Base-by-base conservation (phyloP, 73 alveolate genomes). In the Breviolum minutum region DNA sequence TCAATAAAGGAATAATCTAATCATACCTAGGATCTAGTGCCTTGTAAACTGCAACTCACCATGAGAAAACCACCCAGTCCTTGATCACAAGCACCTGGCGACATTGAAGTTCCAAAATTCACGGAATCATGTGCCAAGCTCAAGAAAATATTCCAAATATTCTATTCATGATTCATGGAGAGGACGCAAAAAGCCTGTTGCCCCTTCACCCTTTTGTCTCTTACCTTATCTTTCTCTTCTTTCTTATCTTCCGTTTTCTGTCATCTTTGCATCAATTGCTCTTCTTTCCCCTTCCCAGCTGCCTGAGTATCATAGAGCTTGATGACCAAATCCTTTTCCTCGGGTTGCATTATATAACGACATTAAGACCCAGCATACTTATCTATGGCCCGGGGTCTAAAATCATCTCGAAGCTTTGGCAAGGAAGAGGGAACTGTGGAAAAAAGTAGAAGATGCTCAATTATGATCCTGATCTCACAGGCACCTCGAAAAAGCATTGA, bases 261-360 rank as follows among this genome's bases (percentile, higher is more conserved):
- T 40, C 54, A 40, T 40, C 54, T 40, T 40, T 40, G 54, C 54
- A 40, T 40, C 54, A 40, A 40, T 40, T 40, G 54, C 54, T 40
- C 54, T 40, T 40, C 54, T 40, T 40, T 40, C 54, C 54, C 54
- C 54, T 40, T 40, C 54, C 54, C 54, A 40, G 54, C 54, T 22
- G 81, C 98, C 98, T 92, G 81, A 6, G 98, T 92, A 79, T 92
- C 98, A 26, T 92, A 92, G 90, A 92, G 98, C 98, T 92, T 92
- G 98, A 92, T 92, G 80, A 92, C 98, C 98, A 92, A 80, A 16
- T 92, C 98, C 90, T 92, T 92, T 48, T 92, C 98, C 98, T 92
- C 10, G 69, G 95, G 22, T 60, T 62, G 26, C 20, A n/a, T 22
- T 22, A 17, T 22, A 85, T 61, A 48, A 8, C 26, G 4, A 63